Evolutionary conservation across 192 early-diverging fungal genomes (phyloP).

Genomic region (Coemansia sp.): DNA sequence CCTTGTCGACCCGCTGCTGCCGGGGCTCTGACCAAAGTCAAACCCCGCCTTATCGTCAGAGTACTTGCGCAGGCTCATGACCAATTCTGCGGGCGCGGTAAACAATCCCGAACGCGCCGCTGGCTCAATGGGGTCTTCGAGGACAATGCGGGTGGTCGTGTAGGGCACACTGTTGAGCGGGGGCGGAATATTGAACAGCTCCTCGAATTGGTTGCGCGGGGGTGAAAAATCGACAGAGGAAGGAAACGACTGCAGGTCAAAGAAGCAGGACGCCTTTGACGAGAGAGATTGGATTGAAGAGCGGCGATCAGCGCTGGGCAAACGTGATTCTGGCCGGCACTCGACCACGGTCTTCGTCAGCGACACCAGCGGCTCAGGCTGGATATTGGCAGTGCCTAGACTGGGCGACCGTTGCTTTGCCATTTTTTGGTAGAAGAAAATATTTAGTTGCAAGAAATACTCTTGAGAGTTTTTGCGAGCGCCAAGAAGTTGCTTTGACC

Average conservation of each 20-base stretch:
- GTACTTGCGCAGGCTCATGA: conserved; percentile 23
- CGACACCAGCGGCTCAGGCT: conserved; percentile 36
- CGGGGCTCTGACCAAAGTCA: conserved; percentile 2
- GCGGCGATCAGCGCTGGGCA: no score
- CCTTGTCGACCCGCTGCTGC: no score
- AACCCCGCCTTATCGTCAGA: conserved; percentile 1
- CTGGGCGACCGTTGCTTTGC: no score
- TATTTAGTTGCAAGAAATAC: no score
- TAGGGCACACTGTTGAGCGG: no score
- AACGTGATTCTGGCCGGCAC: conserved; percentile 19
- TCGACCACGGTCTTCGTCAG: conserved; percentile 29
- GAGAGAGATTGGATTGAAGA: neutral
- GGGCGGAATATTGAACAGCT: conserved; percentile 8
- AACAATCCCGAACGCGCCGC: conserved; percentile 3
- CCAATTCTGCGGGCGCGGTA: conserved; percentile 17
- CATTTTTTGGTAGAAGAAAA: no score
- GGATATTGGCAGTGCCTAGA: no score
- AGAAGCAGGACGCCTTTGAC: conserved; percentile 12
- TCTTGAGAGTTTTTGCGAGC: no score
- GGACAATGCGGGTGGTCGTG: no score
- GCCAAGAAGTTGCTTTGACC: no score
- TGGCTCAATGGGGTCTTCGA: no score
- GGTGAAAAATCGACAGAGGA: conserved; percentile 20
- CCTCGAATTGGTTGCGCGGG: conserved; percentile 28
- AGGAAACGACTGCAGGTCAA: conserved; percentile 20